These are phyloP conservation scores for Jatropha curcas DNA, from an alignment of 345 rosid species.

Conservation along the genomic window DNA sequence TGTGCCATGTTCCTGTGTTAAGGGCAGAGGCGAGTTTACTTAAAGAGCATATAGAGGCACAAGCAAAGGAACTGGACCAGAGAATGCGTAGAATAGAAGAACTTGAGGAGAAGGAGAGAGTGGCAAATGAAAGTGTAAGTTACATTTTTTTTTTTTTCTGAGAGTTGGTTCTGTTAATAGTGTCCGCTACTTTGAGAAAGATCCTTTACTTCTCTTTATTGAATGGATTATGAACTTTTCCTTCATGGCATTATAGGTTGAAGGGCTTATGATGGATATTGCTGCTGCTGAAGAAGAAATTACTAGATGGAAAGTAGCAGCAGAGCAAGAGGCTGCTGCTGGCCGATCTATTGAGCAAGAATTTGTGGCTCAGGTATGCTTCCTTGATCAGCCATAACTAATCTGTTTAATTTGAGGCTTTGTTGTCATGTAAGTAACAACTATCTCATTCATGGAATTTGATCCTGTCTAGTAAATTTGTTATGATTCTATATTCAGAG, in stretches of 20 bases:
- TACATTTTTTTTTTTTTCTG: constrained; percentile 9
- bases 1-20: constrained; percentile 37
- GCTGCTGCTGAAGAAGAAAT: constrained; percentile 99
- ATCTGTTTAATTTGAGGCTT: neutral
- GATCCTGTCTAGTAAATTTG: neutral
- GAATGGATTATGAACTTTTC: neutral
- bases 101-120: constrained; percentile 85
- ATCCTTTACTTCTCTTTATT: too few relatives aligned
- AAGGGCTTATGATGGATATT: constrained; percentile 96
- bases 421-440: neutral
- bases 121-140: constrained; percentile 92
- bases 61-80: constrained; percentile 70
- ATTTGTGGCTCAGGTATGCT: constrained; percentile 63
- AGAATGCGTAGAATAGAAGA: constrained; percentile 75
- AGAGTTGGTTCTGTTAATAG: constrained; percentile 9
- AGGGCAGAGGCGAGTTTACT: constrained; percentile 81
- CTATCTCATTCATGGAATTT: neutral
- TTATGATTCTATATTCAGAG: neutral
- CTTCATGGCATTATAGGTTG: constrained; percentile 55
- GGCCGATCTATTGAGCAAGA: constrained; percentile 94
- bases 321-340: constrained; percentile 98
- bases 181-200: too few relatives aligned
- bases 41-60: constrained; percentile 67
- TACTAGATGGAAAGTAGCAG: constrained; percentile 96
- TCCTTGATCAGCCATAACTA: neutral